Conservation (phyloP, 208 protist species). For the Crithidia expoeki region DNA sequence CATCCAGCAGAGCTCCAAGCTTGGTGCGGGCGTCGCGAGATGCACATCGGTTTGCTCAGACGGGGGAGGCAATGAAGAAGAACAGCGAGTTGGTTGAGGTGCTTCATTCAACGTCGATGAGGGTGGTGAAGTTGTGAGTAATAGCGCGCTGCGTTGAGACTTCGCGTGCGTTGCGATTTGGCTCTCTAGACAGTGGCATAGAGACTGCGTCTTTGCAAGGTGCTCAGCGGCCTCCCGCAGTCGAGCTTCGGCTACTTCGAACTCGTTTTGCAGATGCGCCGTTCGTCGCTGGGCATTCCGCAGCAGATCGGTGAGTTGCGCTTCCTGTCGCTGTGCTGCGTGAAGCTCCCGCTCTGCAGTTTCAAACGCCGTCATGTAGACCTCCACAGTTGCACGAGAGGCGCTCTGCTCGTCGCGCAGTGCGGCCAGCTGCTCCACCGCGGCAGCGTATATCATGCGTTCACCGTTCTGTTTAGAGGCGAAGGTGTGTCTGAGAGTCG, state of each 20-base stretch:
- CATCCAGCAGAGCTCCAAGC: slow-evolving; percentile 16
- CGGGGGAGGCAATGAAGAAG: no score
- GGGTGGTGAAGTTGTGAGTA: not conserved
- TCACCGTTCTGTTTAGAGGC: not conserved
- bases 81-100: not conserved
- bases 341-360: not conserved
- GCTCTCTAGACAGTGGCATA: slow-evolving; percentile 24
- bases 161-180: slow-evolving; percentile 17
- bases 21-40: no score
- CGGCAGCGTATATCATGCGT: slow-evolving; percentile 38
- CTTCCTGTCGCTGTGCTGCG: slow-evolving; percentile 29
- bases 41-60: no score
- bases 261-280: not conserved
- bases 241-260: slow-evolving; percentile 2
- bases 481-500: not conserved
- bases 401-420: slow-evolving; percentile 31
- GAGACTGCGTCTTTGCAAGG: slow-evolving; percentile 17
- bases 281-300: slow-evolving; percentile 20
- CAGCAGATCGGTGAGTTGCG: slow-evolving; percentile 39
- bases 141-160: slow-evolving; percentile 25
- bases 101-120: no score
- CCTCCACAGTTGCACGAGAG: slow-evolving; percentile 10
- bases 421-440: slow-evolving; percentile 38
- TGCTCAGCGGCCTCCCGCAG: slow-evolving; percentile 16
- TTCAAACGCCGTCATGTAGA: slow-evolving; percentile 20